A percentile compares a stretch with the other conserved stretches of the same genome.
Evolutionary conservation across 2,329 filamentous ascomycete species (phyloP).

Genomic region (Juglanconis sp.): DNA sequence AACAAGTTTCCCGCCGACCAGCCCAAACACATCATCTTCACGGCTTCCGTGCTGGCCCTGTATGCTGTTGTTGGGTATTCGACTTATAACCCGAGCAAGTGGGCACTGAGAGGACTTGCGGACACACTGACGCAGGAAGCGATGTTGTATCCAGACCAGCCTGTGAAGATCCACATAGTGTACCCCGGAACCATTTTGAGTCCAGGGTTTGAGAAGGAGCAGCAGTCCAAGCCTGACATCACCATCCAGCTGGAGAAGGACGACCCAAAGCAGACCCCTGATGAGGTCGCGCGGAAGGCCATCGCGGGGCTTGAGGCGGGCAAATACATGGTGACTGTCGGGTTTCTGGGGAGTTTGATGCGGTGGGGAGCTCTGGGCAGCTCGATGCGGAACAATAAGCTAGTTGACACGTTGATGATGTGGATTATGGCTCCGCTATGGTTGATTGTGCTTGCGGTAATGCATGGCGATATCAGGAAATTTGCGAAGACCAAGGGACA

Average conservation of each 20-base stretch:
- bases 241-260: slow-evolving; percentile 76
- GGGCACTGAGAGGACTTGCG: slow-evolving; percentile 76
- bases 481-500: slow-evolving; percentile 59
- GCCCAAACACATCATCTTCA: slow-evolving; percentile 82
- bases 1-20: slow-evolving; percentile 37
- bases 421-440: slow-evolving; percentile 53
- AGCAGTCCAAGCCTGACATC: slow-evolving; percentile 73
- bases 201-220: slow-evolving; percentile 73
- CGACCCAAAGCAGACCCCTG: slow-evolving; percentile 76
- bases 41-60: slow-evolving; percentile 72
- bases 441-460: slow-evolving; percentile 54
- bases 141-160: slow-evolving; percentile 71
- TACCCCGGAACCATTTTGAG: slow-evolving; percentile 80
- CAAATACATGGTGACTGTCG: slow-evolving; percentile 75
- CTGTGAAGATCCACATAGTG: slow-evolving; percentile 75
- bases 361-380: slow-evolving; percentile 58
- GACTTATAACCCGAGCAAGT: slow-evolving; percentile 81
- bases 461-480: slow-evolving; percentile 55
- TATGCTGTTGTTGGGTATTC: slow-evolving; percentile 77
- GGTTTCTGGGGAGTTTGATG: slow-evolving; percentile 69
- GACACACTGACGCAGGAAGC: slow-evolving; percentile 84
- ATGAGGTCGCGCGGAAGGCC: slow-evolving; percentile 68
- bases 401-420: slow-evolving; percentile 56
- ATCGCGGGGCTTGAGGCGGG: slow-evolving; percentile 77
- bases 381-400: slow-evolving; percentile 54